Evolutionary conservation across 352 stramenopile species (phyloP).

Genomic region (Phytopythium mirpurense): DNA sequence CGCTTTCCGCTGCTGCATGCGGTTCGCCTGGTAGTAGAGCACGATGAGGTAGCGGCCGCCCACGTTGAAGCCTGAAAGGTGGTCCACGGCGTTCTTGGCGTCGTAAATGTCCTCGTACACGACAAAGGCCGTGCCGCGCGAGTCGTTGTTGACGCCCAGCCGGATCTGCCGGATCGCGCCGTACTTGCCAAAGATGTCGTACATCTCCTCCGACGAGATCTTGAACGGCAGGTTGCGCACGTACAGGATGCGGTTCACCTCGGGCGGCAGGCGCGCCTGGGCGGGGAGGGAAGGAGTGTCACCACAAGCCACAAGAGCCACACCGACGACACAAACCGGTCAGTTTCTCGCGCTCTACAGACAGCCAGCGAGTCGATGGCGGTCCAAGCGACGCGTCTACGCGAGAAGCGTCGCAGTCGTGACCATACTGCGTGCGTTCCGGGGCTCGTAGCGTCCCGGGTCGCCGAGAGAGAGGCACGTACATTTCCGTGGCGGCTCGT

Average conservation of each 20-base stretch:
- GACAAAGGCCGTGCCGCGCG: conserved; percentile 97
- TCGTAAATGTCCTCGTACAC: conserved; percentile 99
- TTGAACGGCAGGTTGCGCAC: conserved; percentile 99
- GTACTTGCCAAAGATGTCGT: conserved; percentile 99
- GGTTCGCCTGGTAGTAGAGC: conserved; percentile 97
- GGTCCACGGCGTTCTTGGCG: conserved; percentile 98
- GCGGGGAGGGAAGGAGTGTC: too few relatives aligned
- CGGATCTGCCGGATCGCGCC: conserved; percentile 98
- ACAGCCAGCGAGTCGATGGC: not conserved
- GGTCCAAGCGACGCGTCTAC: not conserved
- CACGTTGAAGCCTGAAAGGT: conserved; percentile 99
- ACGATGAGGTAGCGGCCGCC: conserved; percentile 98
- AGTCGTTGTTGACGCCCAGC: conserved; percentile 93
- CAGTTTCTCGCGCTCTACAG: not conserved
- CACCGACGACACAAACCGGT: too few relatives aligned
- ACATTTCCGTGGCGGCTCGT: conserved; percentile 67
- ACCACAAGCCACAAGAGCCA: too few relatives aligned
- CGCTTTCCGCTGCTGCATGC: conserved; percentile 57
- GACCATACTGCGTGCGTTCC: not conserved
- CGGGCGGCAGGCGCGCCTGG: conserved; percentile 91
- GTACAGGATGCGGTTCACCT: conserved; percentile 98
- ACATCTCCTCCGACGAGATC: conserved; percentile 98
- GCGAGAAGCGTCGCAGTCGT: not conserved
- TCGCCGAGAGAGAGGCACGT: conserved; percentile 11
- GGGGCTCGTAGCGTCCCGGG: not conserved